phyloP scores from a whole-genome alignment of 108 stramenopile species.

The Licmophora abbreviata region DNA sequence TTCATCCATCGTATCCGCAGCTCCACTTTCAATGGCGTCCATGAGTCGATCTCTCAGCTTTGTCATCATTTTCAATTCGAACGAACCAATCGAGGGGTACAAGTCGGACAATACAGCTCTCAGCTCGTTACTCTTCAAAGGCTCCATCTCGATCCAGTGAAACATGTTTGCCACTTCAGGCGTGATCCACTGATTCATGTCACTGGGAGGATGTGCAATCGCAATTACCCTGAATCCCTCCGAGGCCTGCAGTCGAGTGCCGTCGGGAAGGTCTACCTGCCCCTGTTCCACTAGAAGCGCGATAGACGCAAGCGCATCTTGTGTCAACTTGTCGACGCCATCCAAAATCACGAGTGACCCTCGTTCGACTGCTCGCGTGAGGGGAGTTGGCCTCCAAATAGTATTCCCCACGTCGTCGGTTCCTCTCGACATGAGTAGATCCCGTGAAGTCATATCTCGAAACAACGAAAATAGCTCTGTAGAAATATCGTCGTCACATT shows the following conservation, averaged over 20 bases:
- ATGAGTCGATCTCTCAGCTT: slow-evolving; percentile 24
- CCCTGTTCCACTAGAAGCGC: slow-evolving; percentile 38
- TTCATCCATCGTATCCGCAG: slow-evolving; percentile 33
- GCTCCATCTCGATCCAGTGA: slow-evolving; percentile 26
- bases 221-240: too few relatives aligned
- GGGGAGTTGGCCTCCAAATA: slow-evolving; percentile 65
- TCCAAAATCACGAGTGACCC: slow-evolving; percentile 64
- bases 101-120: slow-evolving; percentile 17
- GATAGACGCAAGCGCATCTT: slow-evolving; percentile 56
- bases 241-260: too few relatives aligned
- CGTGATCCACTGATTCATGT: too few relatives aligned
- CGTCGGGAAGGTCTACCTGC: slow-evolving; percentile 54
- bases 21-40: slow-evolving; percentile 15
- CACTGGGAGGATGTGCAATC: too few relatives aligned
- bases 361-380: slow-evolving; percentile 52
- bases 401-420: slow-evolving; percentile 67
- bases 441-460: slow-evolving; percentile 67
- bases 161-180: slow-evolving; percentile 43
- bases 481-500: too few relatives aligned
- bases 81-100: slow-evolving; percentile 19
- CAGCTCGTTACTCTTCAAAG: slow-evolving; percentile 26
- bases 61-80: slow-evolving; percentile 25
- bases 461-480: slow-evolving; percentile 57
- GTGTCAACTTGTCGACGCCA: slow-evolving; percentile 68
- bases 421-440: slow-evolving; percentile 61